Evolutionary conservation across 1,139 yeast species (phyloP).

Genomic region (Diutina rugosa): DNA sequence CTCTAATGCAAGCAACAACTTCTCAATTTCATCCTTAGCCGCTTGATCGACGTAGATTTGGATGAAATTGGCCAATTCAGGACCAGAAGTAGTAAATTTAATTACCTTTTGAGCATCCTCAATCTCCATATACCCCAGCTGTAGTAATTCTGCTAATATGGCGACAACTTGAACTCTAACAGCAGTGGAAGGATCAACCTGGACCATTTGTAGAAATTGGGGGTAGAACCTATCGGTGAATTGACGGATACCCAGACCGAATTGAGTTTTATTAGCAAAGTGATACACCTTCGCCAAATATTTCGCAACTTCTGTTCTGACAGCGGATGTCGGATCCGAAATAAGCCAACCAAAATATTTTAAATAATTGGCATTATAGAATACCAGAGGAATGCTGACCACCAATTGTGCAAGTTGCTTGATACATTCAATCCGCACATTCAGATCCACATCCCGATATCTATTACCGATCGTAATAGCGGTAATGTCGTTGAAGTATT

Average conservation of each 20-base stretch:
- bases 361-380: constrained; percentile 55
- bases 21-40: background rate
- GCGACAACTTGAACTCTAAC: background rate
- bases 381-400: constrained; percentile 53
- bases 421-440: constrained; percentile 60
- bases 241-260: constrained; percentile 40
- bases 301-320: constrained; percentile 53
- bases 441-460: constrained; percentile 68
- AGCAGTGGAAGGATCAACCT: background rate
- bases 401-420: constrained; percentile 55
- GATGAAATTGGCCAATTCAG: constrained; percentile 20
- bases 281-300: constrained; percentile 40
- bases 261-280: constrained; percentile 8
- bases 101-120: constrained; percentile 31
- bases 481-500: constrained; percentile 51
- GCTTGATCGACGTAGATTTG: constrained; percentile 33
- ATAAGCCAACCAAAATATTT: constrained; percentile 78
- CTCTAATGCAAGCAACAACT: background rate
- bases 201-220: constrained; percentile 48
- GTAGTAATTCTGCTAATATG: background rate
- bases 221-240: constrained; percentile 60
- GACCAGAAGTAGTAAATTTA: constrained; percentile 4
- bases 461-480: constrained; percentile 63
- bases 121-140: constrained; percentile 13
- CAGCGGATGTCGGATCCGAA: constrained; percentile 52